These are phyloP conservation scores for Solanum sejunctum DNA, from an alignment of 257 asterid genomes.

Conservation along the genomic window DNA sequence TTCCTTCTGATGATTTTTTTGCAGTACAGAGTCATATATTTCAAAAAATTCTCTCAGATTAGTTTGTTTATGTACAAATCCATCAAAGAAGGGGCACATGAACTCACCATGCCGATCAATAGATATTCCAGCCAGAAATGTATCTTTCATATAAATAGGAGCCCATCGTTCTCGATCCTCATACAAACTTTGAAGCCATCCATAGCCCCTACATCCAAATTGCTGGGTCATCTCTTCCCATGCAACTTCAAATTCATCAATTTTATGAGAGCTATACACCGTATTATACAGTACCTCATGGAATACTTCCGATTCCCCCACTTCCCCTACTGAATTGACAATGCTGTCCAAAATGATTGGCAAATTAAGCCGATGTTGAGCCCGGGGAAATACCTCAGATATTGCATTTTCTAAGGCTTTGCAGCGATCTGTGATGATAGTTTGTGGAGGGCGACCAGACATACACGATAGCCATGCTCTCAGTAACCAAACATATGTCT, in stretches of 20 bases:
- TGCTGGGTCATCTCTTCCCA: slow-evolving; percentile 30
- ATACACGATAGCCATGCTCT: slow-evolving; percentile 36
- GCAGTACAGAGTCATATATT: slow-evolving; percentile 8
- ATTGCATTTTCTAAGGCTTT: slow-evolving; percentile 23
- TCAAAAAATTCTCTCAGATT: slow-evolving; percentile 21
- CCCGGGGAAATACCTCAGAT: slow-evolving; percentile 30
- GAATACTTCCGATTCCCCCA: slow-evolving; percentile 13
- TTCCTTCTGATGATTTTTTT: slow-evolving; percentile 17
- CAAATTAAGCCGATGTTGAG: slow-evolving; percentile 17
- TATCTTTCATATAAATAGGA: slow-evolving; percentile 23
- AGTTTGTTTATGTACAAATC: slow-evolving; percentile 14
- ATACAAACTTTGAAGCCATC: slow-evolving; percentile 18
- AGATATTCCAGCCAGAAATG: slow-evolving; percentile 19
- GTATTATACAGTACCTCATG: slow-evolving; percentile 7
- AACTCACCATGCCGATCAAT: slow-evolving; percentile 7
- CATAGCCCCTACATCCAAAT: slow-evolving; percentile 8
- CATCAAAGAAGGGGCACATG: slow-evolving; percentile 11
- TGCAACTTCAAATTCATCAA: slow-evolving; percentile 22
- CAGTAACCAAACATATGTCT: slow-evolving; percentile 25
- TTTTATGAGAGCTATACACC: slow-evolving; percentile 13
- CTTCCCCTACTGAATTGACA: slow-evolving; percentile 7
- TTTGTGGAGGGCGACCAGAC: slow-evolving; percentile 32
- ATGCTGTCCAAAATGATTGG: slow-evolving; percentile 19
- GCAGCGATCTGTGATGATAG: slow-evolving; percentile 19
- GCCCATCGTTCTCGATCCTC: slow-evolving; percentile 35